Conservation (phyloP, 306 rosid species). For the Sicyos baderoa region DNA sequence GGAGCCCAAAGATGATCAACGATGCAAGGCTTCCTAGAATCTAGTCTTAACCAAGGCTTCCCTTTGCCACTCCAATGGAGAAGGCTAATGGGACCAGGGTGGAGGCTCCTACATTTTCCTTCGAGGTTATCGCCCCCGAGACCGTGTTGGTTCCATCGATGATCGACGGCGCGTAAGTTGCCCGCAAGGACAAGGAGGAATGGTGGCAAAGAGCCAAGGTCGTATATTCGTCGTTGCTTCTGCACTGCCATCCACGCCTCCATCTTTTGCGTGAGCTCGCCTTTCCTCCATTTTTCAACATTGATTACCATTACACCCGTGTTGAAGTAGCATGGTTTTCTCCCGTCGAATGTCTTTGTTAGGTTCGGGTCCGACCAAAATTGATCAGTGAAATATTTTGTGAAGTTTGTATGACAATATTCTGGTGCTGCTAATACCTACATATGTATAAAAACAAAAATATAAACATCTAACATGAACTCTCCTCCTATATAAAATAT, state of each 20-base stretch:
- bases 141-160: conserved; percentile 89
- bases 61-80: conserved; percentile 95
- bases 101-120: conserved; percentile 64
- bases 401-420: conserved; percentile 71
- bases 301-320: conserved; percentile 85
- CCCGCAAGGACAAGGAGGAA: conserved; percentile 70
- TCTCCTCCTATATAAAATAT: too few species aligned
- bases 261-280: conserved; percentile 41
- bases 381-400: conserved; percentile 46
- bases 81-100: conserved; percentile 77
- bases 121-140: conserved; percentile 78
- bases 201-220: conserved; percentile 80
- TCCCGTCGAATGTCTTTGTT: conserved; percentile 34
- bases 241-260: conserved; percentile 82
- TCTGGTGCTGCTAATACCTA: conserved; percentile 84
- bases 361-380: conserved; percentile 48
- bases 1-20: conserved; percentile 87
- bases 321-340: conserved; percentile 66
- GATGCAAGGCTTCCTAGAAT: conserved; percentile 68
- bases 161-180: conserved; percentile 55
- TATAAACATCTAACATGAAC: too few species aligned
- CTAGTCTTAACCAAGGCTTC: conserved; percentile 86
- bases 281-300: conserved; percentile 62
- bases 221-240: conserved; percentile 68
- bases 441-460: background rate